Evolutionary conservation across 2,329 filamentous ascomycete species (phyloP), one percentile per base, ranked within the genome.

Genomic region (Neofusicoccum umdonicola): DNA sequence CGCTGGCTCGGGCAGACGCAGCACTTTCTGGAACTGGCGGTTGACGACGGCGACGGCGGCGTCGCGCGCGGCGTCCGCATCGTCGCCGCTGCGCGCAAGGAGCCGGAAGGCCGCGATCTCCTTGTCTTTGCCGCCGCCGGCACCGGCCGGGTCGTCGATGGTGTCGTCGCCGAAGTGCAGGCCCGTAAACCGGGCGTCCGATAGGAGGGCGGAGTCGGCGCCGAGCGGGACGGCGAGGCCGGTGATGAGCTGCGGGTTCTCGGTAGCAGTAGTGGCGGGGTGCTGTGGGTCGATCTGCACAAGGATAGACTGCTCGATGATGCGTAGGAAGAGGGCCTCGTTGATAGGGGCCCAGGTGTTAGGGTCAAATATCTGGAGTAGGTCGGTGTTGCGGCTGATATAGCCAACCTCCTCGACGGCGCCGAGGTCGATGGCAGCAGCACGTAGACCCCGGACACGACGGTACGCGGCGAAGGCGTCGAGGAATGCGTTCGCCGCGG

Each of bases 341-440:
- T 67, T 66, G 54, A 70, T 69, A 39, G 27, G 42, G 2, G 39
- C 41, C 63, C 65, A 69, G 2, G 48, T 52, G 13, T 15, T n/a
- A 4, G 22, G 8, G 22, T 35, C 48, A 27, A 35, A 52, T 13
- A 35, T 52, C 22, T 35, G 48, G 27, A 52, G 34, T 7, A 52
- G 48, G 5, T 52, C 48, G 12, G 48, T 34, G 48, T 52, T 52
- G 37, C 62, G 62, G 42, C 54, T 68, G 35, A 57, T 56, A 17
- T 67, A 69, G n/a, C 3, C 73, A 51, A 61, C 70, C 72, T 11
- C 72, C 71, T 1, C 68, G 67, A 65, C 73, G 70, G 3, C 67
- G 68, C 65, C 67, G 9, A 72, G n/a, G 11, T 66, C 44, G 1
- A 89, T 75, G 0, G 80, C 80, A 0, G 81, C 76, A 22, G 80